Conservation (phyloP, 1,284 basidiomycete genomes). For the Sanghuangporus sanghuang region DNA sequence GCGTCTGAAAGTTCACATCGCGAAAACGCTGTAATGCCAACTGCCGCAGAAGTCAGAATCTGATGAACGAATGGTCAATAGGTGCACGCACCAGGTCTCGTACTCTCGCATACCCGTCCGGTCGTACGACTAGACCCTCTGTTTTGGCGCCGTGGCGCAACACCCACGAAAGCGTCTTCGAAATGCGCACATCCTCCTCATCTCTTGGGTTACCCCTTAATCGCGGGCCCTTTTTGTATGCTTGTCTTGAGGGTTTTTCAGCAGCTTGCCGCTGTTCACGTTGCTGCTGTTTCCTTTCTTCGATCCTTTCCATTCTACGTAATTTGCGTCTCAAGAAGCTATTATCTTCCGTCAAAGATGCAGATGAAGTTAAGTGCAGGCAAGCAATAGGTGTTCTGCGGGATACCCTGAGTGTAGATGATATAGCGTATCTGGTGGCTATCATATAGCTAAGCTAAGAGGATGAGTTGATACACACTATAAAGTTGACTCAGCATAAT, state of each 20-base stretch:
- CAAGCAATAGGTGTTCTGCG: neutral
- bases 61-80: neutral
- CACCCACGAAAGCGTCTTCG: constrained; percentile 63
- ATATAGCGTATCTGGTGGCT: neutral
- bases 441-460: neutral
- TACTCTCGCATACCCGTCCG: constrained; percentile 63
- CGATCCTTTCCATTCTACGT: constrained; percentile 1
- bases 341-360: neutral
- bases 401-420: neutral
- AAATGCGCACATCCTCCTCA: constrained; percentile 28
- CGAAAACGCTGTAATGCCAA: constrained; percentile 48
- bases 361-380: neutral
- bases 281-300: neutral
- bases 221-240: neutral
- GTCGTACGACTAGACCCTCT: constrained; percentile 51
- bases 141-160: constrained; percentile 67
- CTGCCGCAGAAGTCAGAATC: constrained; percentile 27
- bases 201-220: constrained; percentile 12
- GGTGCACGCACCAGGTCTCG: constrained; percentile 47
- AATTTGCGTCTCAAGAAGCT: neutral
- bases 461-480: neutral
- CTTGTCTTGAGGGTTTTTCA: neutral
- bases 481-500: neutral
- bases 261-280: neutral
- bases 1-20: constrained; percentile 45